Conservation (phyloP, 768 basidiomycete species). For the Rubroboletus satanas region DNA sequence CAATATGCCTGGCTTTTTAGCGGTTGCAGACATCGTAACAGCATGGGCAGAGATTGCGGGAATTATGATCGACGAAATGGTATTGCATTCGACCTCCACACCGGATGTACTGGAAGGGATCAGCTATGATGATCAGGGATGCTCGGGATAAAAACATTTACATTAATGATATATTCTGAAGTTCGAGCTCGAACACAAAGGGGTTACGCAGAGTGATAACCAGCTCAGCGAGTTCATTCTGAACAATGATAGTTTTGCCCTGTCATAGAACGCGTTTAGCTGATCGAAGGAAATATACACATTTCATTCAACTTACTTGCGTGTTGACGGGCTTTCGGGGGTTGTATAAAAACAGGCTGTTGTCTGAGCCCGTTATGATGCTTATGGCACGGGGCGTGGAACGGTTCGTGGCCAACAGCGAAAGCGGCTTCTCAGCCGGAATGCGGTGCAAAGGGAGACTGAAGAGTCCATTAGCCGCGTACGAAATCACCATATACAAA, state of each 20-base stretch:
- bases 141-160: slow-evolving; percentile 28
- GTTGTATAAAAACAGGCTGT: slow-evolving; percentile 90
- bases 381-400: slow-evolving; percentile 38
- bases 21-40: slow-evolving; percentile 64
- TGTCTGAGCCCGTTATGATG: slow-evolving; percentile 53
- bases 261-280: slow-evolving; percentile 20
- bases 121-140: not conserved
- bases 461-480: slow-evolving; percentile 8
- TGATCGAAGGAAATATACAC: not conserved
- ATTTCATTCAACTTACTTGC: slow-evolving; percentile 43
- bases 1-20: slow-evolving; percentile 62
- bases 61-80: slow-evolving; percentile 54
- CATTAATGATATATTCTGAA: slow-evolving; percentile 81
- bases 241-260: slow-evolving; percentile 67
- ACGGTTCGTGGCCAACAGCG: slow-evolving; percentile 42
- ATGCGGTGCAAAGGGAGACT: slow-evolving; percentile 71
- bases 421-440: slow-evolving; percentile 69
- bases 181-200: slow-evolving; percentile 86
- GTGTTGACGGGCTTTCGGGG: slow-evolving; percentile 61
- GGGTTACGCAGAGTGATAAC: slow-evolving; percentile 85
- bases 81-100: slow-evolving; percentile 62
- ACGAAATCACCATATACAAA: slow-evolving; percentile 1
- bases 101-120: slow-evolving; percentile 67
- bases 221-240: slow-evolving; percentile 80
- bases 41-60: slow-evolving; percentile 75